Base-by-base conservation (phyloP, 1,284 basidiomycete species). In the Ceratobasidium theobromae region DNA sequence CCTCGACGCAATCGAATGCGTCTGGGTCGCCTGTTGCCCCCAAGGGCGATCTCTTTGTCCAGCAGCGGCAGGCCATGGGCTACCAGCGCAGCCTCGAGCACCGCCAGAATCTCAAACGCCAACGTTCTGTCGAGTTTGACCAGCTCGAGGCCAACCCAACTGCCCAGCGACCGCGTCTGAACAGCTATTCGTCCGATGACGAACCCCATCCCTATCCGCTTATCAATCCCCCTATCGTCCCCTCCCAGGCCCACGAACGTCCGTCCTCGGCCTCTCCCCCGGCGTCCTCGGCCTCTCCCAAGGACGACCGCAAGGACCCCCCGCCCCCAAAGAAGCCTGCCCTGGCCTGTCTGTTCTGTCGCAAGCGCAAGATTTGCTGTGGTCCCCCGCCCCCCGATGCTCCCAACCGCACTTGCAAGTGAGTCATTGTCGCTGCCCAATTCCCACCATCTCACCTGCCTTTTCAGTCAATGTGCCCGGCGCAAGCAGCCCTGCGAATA, bases 401-500 rank as follows among this genome's bases (percentile, higher is more conserved):
- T 40, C 21, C 35, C 12, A 66, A 69, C 28, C 28, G 32, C 23
- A 69, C 66, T 0, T 69, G 68, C 66, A 68, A 68, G 68, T 69
- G 21, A 67, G 68, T 67, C 16, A 32, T 5, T 6, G 12, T 18
- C 27, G 6, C 28, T 28, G n/a, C 28, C 21, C n/a, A 11, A n/a
- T 54, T 33, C 18, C 23, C n/a, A 3, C 48, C 41, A n/a, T 16
- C 16, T 35, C 46, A 4, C 12, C 11, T 53, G 43, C 14, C 43
- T n/a, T 23, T 68, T 52, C 73, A 87, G 85, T 73, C 86, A 87
- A 77, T 87, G 85, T 72, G 79, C 80, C 58, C 78, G 83, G 45
- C 81, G 85, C 25, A 79, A 80, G 28, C 78, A 86, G 48, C 79
- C 77, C 62, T 87, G 85, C 72, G 82, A 82, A 69, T 86, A 84